Conservation (phyloP, 352 stramenopile species). For the Phytopythium boreale region DNA sequence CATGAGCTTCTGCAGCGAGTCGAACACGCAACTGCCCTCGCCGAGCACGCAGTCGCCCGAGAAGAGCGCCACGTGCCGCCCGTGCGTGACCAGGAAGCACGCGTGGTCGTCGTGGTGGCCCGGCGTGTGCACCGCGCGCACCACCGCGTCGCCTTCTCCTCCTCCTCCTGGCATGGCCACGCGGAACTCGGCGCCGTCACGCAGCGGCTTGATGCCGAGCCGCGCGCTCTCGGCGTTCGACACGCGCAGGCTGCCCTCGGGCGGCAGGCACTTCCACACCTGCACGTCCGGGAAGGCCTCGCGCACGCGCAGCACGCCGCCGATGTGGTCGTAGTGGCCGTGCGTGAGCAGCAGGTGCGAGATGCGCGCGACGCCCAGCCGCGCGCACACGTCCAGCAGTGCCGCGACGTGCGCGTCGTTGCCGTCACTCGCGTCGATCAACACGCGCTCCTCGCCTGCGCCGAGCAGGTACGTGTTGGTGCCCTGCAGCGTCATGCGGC, state of each 20-base stretch:
- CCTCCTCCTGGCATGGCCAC: slow-evolving; percentile 11
- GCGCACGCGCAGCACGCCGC: slow-evolving; percentile 63
- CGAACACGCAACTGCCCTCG: slow-evolving; percentile 82
- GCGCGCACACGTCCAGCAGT: slow-evolving; percentile 39
- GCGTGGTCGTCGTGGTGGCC: slow-evolving; percentile 87
- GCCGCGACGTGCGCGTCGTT: slow-evolving; percentile 46
- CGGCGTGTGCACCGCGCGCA: slow-evolving; percentile 72
- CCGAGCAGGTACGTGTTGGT: slow-evolving; percentile 91
- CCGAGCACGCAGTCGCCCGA: slow-evolving; percentile 86
- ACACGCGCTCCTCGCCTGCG: slow-evolving; percentile 43
- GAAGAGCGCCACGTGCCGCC: slow-evolving; percentile 41
- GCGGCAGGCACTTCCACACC: slow-evolving; percentile 72
- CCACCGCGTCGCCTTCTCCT: slow-evolving; percentile 11
- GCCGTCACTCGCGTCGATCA: slow-evolving; percentile 82
- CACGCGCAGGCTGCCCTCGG: slow-evolving; percentile 29
- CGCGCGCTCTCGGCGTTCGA: slow-evolving; percentile 45
- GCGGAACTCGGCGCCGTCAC: slow-evolving; percentile 39
- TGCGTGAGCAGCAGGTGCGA: slow-evolving; percentile 87
- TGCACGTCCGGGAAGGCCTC: slow-evolving; percentile 45
- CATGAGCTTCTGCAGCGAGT: slow-evolving; percentile 82
- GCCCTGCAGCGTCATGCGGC: slow-evolving; percentile 84
- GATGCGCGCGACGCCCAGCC: slow-evolving; percentile 46
- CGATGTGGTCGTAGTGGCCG: slow-evolving; percentile 87
- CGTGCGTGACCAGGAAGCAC: slow-evolving; percentile 63
- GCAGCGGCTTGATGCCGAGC: slow-evolving; percentile 38